Evolutionary conservation across 1,284 basidiomycete species (phyloP), one percentile per base, ranked within the genome.

Genomic region (Kwoniella shivajii): DNA sequence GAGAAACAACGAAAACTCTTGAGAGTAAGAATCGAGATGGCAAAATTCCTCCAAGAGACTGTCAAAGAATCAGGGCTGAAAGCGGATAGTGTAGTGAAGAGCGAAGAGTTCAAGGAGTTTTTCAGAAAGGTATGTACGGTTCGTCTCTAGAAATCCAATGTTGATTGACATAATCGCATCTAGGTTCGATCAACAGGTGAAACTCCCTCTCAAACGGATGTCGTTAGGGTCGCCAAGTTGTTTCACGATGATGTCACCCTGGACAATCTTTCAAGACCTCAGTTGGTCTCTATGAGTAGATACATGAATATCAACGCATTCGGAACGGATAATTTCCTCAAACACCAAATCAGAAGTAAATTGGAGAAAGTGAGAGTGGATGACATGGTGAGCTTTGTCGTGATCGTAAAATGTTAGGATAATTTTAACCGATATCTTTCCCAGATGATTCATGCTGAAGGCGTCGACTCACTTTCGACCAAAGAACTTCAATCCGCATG

Each of bases 261-360:
- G 56, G 96, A 99, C 83, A 99, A 99, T 78, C 83, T 99, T 60
- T 93, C 93, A 3, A 87, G 95, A 30, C 94, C 96, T 24, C 95
- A 99, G 79, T 84, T 99, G 16, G 93, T 97, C 37, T 95, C 92
- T 2, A 95, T 96, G 87, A 97, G 89, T 70, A 85, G 92, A 54
- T 97, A 96, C 78, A 97, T 99, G 93, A 92, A 90, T 66, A 86
- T 98, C 73, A 92, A 98, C 78, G 95, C 95, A 2, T 99, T 98
- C 71, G 95, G 95, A 42, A 99, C 96, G 34, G 95, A 99, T 79
- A 98, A 98, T 79, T 98, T 97, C 81, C 83, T 99, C 44, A 89
- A 95, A 54, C 93, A 93, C 57, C 88, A 91, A 59, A 92, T 99
- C 74, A 88, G 92, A 39, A 85, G 85, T 58, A 86, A 92, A 45